A percentile compares a stretch with the other conserved stretches of the same genome.
These are phyloP conservation scores for Cladobotryum mycophilum DNA, from an alignment of 2,329 filamentous ascomycete genomes.

Conservation along the genomic window DNA sequence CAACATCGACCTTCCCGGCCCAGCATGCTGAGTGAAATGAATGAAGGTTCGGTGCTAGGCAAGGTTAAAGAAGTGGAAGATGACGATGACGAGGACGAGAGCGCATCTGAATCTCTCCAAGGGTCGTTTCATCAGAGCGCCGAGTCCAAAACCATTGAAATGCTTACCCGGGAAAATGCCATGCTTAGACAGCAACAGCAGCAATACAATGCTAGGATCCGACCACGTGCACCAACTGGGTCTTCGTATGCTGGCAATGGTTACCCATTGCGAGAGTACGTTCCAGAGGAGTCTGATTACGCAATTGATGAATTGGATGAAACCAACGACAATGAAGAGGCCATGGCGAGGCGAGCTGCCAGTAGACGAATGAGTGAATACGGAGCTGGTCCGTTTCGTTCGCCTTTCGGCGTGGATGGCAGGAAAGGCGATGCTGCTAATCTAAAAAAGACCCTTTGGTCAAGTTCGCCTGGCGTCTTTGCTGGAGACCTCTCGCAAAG, in stretches of 20 bases:
- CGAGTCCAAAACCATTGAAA: conserved; percentile 58
- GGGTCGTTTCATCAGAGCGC: conserved; percentile 47
- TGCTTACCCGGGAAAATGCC: conserved; percentile 56
- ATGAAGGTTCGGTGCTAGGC: conserved; percentile 53
- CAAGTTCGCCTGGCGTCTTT: conserved; percentile 62
- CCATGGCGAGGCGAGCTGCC: conserved; percentile 41
- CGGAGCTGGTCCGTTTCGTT: conserved; percentile 40
- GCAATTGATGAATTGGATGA: conserved; percentile 70
- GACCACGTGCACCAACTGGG: conserved; percentile 53
- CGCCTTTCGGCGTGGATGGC: conserved; percentile 49
- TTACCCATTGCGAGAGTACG: conserved; percentile 52
- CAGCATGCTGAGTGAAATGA: conserved; percentile 70
- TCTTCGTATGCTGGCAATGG: conserved; percentile 50
- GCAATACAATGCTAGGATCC: conserved; percentile 48
- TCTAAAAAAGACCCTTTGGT: conserved; percentile 64
- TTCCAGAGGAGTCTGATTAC: conserved; percentile 62
- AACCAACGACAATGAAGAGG: conserved; percentile 42
- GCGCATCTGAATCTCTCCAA: conserved; percentile 42
- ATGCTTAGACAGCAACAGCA: conserved; percentile 48
- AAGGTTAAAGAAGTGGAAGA: conserved; percentile 68
- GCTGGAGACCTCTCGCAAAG: conserved; percentile 63
- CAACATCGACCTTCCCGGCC: conserved; percentile 77
- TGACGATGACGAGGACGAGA: conserved; percentile 61
- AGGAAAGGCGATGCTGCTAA: conserved; percentile 52
- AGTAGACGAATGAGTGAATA: conserved; percentile 54